Evolutionary conservation across 1,284 basidiomycete species (phyloP), one percentile per base, ranked within the genome.

Genomic region (Austroboletus niveus): DNA sequence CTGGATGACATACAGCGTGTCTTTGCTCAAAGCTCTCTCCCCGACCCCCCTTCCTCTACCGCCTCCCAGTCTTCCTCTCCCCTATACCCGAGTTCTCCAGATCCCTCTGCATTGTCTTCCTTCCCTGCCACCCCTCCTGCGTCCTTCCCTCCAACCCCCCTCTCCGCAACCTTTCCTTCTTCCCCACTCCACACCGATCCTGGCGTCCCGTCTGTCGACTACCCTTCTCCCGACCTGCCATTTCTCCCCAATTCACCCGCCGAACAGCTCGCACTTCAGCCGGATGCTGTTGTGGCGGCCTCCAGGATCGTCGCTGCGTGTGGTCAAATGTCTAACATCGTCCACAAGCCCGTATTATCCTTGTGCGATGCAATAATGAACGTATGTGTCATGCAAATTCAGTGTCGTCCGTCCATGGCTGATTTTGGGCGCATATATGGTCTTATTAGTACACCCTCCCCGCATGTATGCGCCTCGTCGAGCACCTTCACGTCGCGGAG

Each of bases 321-420:
- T 32, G 84, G 80, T 2, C 87, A 89, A 61, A 68, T 89, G 55
- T 70, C 75, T 14, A 79, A 75, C 8, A 80, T 76, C 24, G 80
- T 87, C 15, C 84, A 87, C 62, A 70, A 72, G 10, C 86, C 87
- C 32, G 87, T 87, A 62, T 68, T 85, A 35, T 79, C 78, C 15
- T 68, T 89, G 11, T 85, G 82, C 58, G 85, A 87, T 61, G 83
- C 83, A 3, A 69, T 74, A 10, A 85, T 86, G 81, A 78, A 74
- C 30, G 85, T 87, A 59, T 51, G 81, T 75, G 42, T 20, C 4
- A 9, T 15, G 17, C 15, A 2, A 11, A 14, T 24, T 15, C 15
- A 2, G 14, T 15, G 36, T n/a, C 8, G 15, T 15, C 36, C 9
- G 2, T 35, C 14, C 8, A 8, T 41, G 9, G 2, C 30, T 38